phyloP scores from a whole-genome alignment of 2,329 filamentous ascomycete species.

The Magnaporthiopsis poae region DNA sequence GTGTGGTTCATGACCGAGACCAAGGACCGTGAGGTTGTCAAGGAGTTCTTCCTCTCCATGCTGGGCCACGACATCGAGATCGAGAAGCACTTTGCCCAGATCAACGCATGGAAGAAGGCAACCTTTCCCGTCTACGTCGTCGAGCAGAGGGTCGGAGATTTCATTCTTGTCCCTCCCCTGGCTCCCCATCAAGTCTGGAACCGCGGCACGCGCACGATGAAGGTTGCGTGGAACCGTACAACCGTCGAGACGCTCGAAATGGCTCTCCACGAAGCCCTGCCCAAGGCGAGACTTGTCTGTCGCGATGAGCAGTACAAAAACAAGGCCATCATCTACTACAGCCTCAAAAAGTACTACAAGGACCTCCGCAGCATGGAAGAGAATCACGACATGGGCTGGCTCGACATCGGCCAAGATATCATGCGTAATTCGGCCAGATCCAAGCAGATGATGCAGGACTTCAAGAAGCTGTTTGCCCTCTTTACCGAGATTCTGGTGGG shows the following conservation, averaged over 20 bases:
- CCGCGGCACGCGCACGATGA: slow-evolving; percentile 86
- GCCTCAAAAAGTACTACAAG: slow-evolving; percentile 67
- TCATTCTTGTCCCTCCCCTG: slow-evolving; percentile 84
- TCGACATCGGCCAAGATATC: slow-evolving; percentile 37
- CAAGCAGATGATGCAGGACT: slow-evolving; percentile 69
- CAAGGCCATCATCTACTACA: slow-evolving; percentile 88
- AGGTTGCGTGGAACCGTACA: slow-evolving; percentile 94
- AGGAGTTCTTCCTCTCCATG: slow-evolving; percentile 87
- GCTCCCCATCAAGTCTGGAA: slow-evolving; percentile 99
- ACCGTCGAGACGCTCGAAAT: slow-evolving; percentile 83
- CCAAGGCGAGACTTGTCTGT: slow-evolving; percentile 81
- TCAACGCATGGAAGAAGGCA: slow-evolving; percentile 90
- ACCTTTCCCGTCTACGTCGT: slow-evolving; percentile 89
- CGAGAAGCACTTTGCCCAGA: slow-evolving; percentile 90
- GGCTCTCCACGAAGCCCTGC: slow-evolving; percentile 76
- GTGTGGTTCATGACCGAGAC: slow-evolving; percentile 99
- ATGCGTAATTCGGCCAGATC: slow-evolving; percentile 33
- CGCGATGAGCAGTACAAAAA: slow-evolving; percentile 98
- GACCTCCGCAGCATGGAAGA: slow-evolving; percentile 35
- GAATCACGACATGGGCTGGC: slow-evolving; percentile 39
- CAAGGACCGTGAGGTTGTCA: slow-evolving; percentile 79
- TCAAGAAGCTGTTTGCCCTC: slow-evolving; percentile 66
- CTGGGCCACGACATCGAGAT: slow-evolving; percentile 94
- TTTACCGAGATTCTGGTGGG: slow-evolving; percentile 72
- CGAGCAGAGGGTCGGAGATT: slow-evolving; percentile 81